Evolutionary conservation across 108 stramenopile species (phyloP), one percentile per base, ranked within the genome.

Genomic region (Cyclotella choctawhatcheeana): DNA sequence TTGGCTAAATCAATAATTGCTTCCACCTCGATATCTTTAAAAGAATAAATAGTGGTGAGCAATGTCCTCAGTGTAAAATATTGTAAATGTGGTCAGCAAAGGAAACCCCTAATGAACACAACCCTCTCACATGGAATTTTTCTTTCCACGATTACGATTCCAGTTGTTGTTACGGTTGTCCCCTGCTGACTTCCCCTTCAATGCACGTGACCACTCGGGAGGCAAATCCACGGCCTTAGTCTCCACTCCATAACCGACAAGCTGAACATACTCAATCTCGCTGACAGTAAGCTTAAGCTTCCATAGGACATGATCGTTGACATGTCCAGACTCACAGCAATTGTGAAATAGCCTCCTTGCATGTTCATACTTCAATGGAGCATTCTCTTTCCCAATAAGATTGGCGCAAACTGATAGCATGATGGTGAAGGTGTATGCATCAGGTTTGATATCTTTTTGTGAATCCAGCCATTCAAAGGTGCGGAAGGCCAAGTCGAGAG

Each of bases 381-480:
- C 31, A 50, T 93, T 85, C 54, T 94, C 88, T 45, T 84, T 81
- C 14, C 89, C 89, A 66, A 94, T 76, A 32, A 94, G 86, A 58
- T 94, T 94, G 50, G 93, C 74, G 64, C 89, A 90, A 17, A 94
- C 93, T 10, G 93, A 94, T 2, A 94, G 81, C 48, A 94, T 81
- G 50, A 94, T 94, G 10, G 93, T 94, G 79, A 90, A 94, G 2
- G 93, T 94, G 69, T 94, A 94, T 0, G 93, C 88, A 83, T 94
- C 93, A 45, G 93, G 89, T 45, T 83, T 72, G 81, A 94, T 90
- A 47, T 90, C 85, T 22, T 67, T 67, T 55, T 90, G 89, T 4
- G 73, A 62, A 44, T 67, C 73, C 12, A 94, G 73, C 90, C 89
- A 90, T 12, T 92, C 85, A 77, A 89, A 94, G n/a, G 89, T 86